A percentile compares a stretch with the other conserved stretches of the same genome.
Evolutionary conservation across 2,329 filamentous ascomycete genomes (phyloP).

Genomic region (Cryphonectria nitschkei): DNA sequence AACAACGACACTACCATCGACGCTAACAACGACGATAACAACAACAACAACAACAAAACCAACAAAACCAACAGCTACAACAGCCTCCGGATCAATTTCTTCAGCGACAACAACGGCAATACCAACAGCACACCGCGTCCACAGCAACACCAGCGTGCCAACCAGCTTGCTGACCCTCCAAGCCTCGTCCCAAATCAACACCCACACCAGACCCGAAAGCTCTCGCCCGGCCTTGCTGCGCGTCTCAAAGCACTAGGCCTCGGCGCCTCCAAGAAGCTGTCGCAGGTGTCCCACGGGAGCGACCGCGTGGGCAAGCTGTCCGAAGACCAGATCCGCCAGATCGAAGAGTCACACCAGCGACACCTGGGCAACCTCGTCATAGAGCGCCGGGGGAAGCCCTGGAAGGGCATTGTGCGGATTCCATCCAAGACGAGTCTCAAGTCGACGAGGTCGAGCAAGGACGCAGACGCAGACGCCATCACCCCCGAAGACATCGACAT

Average conservation of each 20-base stretch:
- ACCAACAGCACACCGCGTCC: constrained; percentile 15
- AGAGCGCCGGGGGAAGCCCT: constrained; percentile 70
- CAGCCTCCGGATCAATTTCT: background rate
- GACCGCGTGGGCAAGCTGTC: constrained; percentile 69
- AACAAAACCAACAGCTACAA: constrained; percentile 31
- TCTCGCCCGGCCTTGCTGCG: constrained; percentile 66
- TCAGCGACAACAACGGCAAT: constrained; percentile 27
- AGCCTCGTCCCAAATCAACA: constrained; percentile 35
- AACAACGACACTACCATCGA: constrained; percentile 30
- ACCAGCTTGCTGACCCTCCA: constrained; percentile 30
- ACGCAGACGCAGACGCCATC: constrained; percentile 23
- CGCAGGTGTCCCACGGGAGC: constrained; percentile 39
- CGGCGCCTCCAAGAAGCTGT: constrained; percentile 48
- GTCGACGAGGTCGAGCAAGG: constrained; percentile 29
- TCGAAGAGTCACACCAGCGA: constrained; percentile 57
- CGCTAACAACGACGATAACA: constrained; percentile 25
- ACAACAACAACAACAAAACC: constrained; percentile 31
- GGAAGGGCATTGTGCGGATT: constrained; percentile 67
- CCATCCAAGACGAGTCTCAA: constrained; percentile 42
- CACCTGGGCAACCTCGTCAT: constrained; percentile 57
- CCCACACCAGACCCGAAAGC: constrained; percentile 51
- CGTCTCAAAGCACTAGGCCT: constrained; percentile 69
- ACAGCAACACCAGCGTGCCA: constrained; percentile 14
- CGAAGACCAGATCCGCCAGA: constrained; percentile 69
- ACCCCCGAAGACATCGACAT: constrained; percentile 29